Conservation (phyloP, 345 rosid species). For the Pistacia vera region DNA sequence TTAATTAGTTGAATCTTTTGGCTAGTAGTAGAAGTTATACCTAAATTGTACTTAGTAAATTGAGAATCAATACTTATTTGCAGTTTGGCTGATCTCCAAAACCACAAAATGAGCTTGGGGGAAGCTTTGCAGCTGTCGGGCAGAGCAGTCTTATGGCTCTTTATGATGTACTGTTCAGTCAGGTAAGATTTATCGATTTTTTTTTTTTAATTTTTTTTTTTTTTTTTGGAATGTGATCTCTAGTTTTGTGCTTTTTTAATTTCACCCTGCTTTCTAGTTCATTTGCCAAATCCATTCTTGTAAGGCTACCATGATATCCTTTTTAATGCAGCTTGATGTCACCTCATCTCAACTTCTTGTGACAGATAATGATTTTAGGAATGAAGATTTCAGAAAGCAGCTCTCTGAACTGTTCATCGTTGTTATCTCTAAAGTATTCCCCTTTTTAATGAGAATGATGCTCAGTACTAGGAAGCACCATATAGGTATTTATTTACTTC, state of each 20-base stretch:
- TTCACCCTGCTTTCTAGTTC: background rate
- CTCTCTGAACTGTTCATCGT: conserved; percentile 50
- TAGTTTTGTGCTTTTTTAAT: too few species aligned
- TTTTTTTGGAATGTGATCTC: too few species aligned
- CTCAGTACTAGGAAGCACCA: conserved; percentile 69
- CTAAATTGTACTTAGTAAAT: background rate
- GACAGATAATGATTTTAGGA: conserved; percentile 60
- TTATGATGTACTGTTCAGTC: conserved; percentile 57
- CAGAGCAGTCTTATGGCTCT: conserved; percentile 64
- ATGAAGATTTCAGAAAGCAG: conserved; percentile 48
- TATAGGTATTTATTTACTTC: conserved; percentile 39
- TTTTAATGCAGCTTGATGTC: conserved; percentile 58
- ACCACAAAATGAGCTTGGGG: conserved; percentile 55
- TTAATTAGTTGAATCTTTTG: background rate
- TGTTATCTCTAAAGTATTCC: conserved; percentile 48
- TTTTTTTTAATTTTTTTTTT: background rate
- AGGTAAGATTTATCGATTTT: conserved; percentile 25
- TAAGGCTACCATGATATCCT: conserved; percentile 8
- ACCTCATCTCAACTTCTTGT: conserved; percentile 61
- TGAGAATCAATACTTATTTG: conserved; percentile 6
- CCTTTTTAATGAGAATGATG: conserved; percentile 64
- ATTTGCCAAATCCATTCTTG: conserved; percentile 2
- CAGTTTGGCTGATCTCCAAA: conserved; percentile 66
- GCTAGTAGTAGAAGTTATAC: conserved; percentile 6
- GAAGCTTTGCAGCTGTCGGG: conserved; percentile 68